A percentile compares a stretch with the other conserved stretches of the same genome.
These are phyloP conservation scores for Scedosporium dehoogii DNA, from an alignment of 2,329 filamentous ascomycete species.

Conservation along the genomic window DNA sequence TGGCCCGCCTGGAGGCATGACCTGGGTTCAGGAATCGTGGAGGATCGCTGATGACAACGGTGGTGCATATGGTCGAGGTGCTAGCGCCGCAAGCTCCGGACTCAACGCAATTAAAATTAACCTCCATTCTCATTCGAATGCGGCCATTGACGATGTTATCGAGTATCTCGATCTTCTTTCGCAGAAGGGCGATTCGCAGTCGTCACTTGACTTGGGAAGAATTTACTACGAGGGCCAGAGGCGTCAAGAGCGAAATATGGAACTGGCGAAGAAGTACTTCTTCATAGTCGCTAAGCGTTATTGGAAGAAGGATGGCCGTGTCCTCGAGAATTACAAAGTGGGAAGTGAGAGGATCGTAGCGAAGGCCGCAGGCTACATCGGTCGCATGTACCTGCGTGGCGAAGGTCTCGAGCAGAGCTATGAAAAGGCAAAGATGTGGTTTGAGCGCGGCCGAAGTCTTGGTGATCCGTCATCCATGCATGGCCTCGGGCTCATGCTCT, in stretches of 20 bases:
- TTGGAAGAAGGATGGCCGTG: slow-evolving; percentile 70
- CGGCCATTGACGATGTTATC: slow-evolving; percentile 83
- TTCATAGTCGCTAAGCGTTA: slow-evolving; percentile 68
- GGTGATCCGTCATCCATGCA: slow-evolving; percentile 80
- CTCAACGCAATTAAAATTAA: slow-evolving; percentile 66
- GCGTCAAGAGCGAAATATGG: slow-evolving; percentile 62
- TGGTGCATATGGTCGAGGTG: slow-evolving; percentile 90
- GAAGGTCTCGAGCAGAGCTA: slow-evolving; percentile 77
- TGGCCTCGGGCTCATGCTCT: slow-evolving; percentile 71
- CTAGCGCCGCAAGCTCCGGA: slow-evolving; percentile 81
- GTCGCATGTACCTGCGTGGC: slow-evolving; percentile 80
- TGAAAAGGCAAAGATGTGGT: slow-evolving; percentile 69
- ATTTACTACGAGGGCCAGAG: slow-evolving; percentile 83
- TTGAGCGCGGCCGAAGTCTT: slow-evolving; percentile 64
- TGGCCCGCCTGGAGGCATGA: slow-evolving; percentile 79
- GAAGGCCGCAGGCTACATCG: slow-evolving; percentile 79
- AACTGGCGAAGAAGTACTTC: slow-evolving; percentile 71
- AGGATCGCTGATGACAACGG: slow-evolving; percentile 84
- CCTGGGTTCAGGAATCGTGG: slow-evolving; percentile 68
- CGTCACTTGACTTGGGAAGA: slow-evolving; percentile 75
- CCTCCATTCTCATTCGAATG: slow-evolving; percentile 69
- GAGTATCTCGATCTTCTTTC: slow-evolving; percentile 90
- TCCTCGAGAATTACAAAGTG: slow-evolving; percentile 57
- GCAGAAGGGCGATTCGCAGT: slow-evolving; percentile 79
- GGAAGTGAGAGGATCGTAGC: slow-evolving; percentile 69